Evolutionary conservation across 2,329 filamentous ascomycete species (phyloP), one percentile per base, ranked within the genome.

Genomic region (Fusarium veterinarium): DNA sequence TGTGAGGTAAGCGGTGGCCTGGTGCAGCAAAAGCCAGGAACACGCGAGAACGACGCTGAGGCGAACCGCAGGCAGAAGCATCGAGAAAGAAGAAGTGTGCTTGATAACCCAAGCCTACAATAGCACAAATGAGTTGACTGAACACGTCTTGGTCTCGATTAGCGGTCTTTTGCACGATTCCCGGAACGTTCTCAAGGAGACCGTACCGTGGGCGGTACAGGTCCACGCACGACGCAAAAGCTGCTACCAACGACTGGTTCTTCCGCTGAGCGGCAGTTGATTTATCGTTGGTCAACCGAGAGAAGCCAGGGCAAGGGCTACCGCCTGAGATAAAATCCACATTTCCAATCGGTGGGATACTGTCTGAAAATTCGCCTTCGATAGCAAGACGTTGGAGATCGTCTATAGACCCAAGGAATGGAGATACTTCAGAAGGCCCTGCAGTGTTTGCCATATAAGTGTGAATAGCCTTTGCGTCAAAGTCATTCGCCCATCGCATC

Each of bases 51-150:
- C 94, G 87, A 6, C 82, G 83, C 77, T 96, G 93, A 0, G 90
- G 83, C 5, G 90, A 89, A 2, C 93, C 92, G 70, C 88, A 90
- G 0, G 88, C 88, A 85, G 91, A 94, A 0, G 92, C 88, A 71
- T 95, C 92, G 25, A 93, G 83, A 1, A 91, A 84, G 62, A 91
- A 89, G 41, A 93, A 86, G 44, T 92, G 88, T 0, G 90, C 84
- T 76, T 97, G 93, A 73, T 96, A 97, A 0, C 93, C 93, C 70
- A 96, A 84, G 0, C 91, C 92, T 0, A 95, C 91, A 1, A 96
- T 82, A 2, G 90, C 87, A 69, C 91, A 93, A 14, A 96, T 84
- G 0, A 96, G 83, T 73, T 95, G 93, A 3, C 90, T 91, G 57
- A 95, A 90, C 0, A 93, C 88, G 64, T 93, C 93, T 25, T 91